phyloP scores from a whole-genome alignment of 2,329 filamentous ascomycete genomes.

The Dothideomycetes sp. region DNA sequence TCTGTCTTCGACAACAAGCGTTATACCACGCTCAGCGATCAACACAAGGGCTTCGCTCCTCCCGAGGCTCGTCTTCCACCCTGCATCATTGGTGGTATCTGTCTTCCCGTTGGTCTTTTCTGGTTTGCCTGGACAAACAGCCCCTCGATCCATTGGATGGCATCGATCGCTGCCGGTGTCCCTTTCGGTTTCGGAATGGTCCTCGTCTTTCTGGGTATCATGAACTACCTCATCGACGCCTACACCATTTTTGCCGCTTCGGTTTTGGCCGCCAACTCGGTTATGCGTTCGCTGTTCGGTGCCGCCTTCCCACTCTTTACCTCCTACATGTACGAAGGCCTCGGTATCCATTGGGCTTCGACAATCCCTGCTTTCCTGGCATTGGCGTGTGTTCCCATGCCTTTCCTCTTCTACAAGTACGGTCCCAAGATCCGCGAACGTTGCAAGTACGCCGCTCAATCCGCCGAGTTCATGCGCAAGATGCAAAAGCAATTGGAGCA shows the following conservation, averaged over 20 bases:
- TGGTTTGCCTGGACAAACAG: conserved; percentile 61
- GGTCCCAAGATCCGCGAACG: conserved; percentile 53
- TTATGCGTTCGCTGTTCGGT: conserved; percentile 68
- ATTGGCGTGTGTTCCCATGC: conserved; percentile 61
- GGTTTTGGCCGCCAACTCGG: conserved; percentile 67
- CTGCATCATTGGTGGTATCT: conserved; percentile 52
- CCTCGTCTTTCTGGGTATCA: conserved; percentile 55
- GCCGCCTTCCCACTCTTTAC: conserved; percentile 75
- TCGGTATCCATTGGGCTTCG: conserved; percentile 66
- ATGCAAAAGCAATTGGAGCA: conserved; percentile 29
- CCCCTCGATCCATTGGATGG: conserved; percentile 48
- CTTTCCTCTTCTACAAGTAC: conserved; percentile 68
- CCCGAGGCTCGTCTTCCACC: conserved; percentile 58
- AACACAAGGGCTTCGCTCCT: conserved; percentile 47
- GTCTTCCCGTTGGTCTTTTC: conserved; percentile 56
- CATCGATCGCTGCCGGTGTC: conserved; percentile 39
- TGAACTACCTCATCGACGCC: conserved; percentile 60
- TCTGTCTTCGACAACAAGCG: conserved; percentile 45
- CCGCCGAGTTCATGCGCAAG: conserved; percentile 49
- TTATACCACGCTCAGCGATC: conserved; percentile 39
- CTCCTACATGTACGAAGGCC: conserved; percentile 46
- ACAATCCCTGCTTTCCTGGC: conserved; percentile 66
- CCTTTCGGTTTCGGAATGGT: conserved; percentile 54
- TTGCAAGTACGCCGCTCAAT: conserved; percentile 62
- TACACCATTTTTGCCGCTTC: conserved; percentile 68